phyloP scores from a whole-genome alignment of 306 rosid genomes.

The Inga leiocalycina region DNA sequence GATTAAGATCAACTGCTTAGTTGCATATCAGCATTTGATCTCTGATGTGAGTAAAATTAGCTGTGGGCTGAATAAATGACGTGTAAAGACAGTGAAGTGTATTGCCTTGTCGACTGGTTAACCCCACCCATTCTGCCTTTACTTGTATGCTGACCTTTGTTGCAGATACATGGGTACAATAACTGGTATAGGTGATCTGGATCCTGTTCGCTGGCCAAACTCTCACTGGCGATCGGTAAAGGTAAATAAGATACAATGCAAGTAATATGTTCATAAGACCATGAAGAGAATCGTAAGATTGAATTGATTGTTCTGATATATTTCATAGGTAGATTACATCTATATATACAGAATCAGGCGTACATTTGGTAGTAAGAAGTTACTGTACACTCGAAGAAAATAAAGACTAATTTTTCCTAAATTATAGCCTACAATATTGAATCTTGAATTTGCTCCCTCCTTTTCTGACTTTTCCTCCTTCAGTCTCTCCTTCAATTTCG shows the following conservation, averaged over 20 bases:
- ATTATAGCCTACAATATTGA: no score
- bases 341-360: no score
- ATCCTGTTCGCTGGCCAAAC: constrained; percentile 83
- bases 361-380: no score
- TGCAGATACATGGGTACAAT: constrained; percentile 94
- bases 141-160: constrained; percentile 22
- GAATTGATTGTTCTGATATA: no score
- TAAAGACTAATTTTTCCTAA: no score
- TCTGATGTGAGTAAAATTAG: neutral
- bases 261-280: neutral
- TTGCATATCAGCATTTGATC: neutral
- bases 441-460: no score
- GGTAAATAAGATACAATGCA: constrained; percentile 44
- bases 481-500: no score
- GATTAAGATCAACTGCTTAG: neutral
- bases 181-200: constrained; percentile 83
- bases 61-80: constrained; percentile 2
- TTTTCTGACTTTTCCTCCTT: no score
- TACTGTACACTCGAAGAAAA: no score
- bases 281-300: no score
- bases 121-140: constrained; percentile 4
- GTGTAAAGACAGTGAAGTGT: constrained; percentile 3
- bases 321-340: no score
- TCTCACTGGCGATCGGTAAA: constrained; percentile 93
- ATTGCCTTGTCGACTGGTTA: neutral